These are phyloP conservation scores for Neoascochyta sp. DNA, from an alignment of 2,329 filamentous ascomycete genomes.

Conservation along the genomic window DNA sequence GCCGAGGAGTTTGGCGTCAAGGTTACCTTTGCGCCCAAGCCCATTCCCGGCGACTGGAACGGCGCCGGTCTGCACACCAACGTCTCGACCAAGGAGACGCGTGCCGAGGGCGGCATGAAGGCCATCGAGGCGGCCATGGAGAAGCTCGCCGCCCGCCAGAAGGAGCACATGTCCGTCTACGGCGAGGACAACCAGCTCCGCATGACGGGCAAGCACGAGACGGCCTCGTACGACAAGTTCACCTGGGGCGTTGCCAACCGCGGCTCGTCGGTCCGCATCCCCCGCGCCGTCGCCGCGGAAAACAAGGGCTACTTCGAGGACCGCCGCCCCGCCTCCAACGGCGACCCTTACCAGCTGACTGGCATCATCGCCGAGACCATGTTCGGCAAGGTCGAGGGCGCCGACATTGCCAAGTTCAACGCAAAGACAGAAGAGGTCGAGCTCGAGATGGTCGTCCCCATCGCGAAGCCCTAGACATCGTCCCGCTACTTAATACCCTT, in stretches of 20 bases:
- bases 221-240: constrained; percentile 89
- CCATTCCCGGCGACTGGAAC: constrained; percentile 95
- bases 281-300: constrained; percentile 76
- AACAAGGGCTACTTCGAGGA: constrained; percentile 92
- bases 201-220: constrained; percentile 92
- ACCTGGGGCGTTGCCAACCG: constrained; percentile 93
- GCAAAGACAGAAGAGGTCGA: constrained; percentile 33
- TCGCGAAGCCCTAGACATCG: constrained; percentile 26
- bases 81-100: constrained; percentile 88
- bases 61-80: constrained; percentile 91
- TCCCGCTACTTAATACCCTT: too few relatives aligned
- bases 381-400: constrained; percentile 50
- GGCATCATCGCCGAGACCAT: constrained; percentile 74
- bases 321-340: constrained; percentile 68
- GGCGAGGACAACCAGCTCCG: constrained; percentile 94
- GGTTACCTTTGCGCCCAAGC: constrained; percentile 94
- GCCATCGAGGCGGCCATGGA: constrained; percentile 75
- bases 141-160: constrained; percentile 49
- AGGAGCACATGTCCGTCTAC: constrained; percentile 75
- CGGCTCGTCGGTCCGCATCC: constrained; percentile 89
- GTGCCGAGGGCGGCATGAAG: constrained; percentile 91
- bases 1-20: constrained; percentile 95
- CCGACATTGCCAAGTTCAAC: constrained; percentile 44
- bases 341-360: constrained; percentile 80
- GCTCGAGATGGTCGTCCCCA: constrained; percentile 32